Base-by-base conservation (phyloP, 768 basidiomycete genomes). In the Tephrocybe rancida region DNA sequence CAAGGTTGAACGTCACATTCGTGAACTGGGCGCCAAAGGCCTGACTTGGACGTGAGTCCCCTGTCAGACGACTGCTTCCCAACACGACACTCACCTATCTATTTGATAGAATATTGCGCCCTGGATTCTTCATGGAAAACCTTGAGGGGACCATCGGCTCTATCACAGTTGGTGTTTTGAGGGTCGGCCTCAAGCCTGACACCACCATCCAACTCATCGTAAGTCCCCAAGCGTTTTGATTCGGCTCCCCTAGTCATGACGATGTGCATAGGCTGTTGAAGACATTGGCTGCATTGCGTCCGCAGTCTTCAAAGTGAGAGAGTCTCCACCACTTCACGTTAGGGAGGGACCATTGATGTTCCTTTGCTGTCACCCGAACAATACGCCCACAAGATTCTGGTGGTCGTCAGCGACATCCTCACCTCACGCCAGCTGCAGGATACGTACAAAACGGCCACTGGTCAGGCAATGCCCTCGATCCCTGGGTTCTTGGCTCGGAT, bases 101-200 rank as follows among this genome's bases (percentile, higher is more conserved):
- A n/a, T 70, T 0, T 30, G 16, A 34, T 52, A 76, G 73, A 16
- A 71, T 77, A 45, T 45, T 77, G 21, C 73, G 74, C 5, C 75
- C 75, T 3, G 70, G 64, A 8, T 73, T 77, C 50, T 78, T 78
- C 57, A 73, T 77, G 73, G 76, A 77, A 45, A 76, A 77, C 47
- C 76, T 71, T 35, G 67, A 73, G 8, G 69, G 72, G 3, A 64
- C 61, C 3, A 66, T 76, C 18, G 76, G 76, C 4, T 58, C 66
- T 2, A 61, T 77, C 25, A 67, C 74, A 1, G 63, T 62, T 3
- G 66, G 64, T 27, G 70, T 73, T 1, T 44, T 77, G 6, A 68
- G 61, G 24, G 56, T 46, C 24, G 75, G 73, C 3, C 56, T 76
- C 18, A 66, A 71, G 45, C 62, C 64, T 2, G 57, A 58, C 10